Conservation (phyloP, 2,329 filamentous ascomycete genomes). For the Verticillium klebahnii region DNA sequence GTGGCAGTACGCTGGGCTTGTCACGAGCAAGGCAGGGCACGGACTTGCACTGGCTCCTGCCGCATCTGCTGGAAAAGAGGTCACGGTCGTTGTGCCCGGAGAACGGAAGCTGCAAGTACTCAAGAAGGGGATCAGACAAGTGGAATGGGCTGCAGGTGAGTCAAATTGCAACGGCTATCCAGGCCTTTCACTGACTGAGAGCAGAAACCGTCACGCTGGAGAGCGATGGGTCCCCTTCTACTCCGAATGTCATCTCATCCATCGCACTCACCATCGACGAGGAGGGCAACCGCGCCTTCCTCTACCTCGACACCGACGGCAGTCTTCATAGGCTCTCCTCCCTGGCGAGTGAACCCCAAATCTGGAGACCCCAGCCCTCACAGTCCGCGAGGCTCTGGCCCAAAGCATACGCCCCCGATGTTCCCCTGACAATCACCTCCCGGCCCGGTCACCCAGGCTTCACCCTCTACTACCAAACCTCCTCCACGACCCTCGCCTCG, state of each 20-base stretch:
- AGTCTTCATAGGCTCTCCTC: constrained; percentile 22
- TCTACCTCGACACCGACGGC: constrained; percentile 32
- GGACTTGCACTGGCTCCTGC: constrained; percentile 23
- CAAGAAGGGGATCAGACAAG: constrained; percentile 15
- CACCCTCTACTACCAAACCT: background rate
- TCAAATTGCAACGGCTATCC: background rate
- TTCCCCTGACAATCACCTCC: background rate
- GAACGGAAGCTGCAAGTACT: constrained; percentile 24
- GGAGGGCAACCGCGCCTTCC: constrained; percentile 23
- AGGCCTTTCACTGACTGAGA: background rate
- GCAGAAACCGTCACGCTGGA: constrained; percentile 12
- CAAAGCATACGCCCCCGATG: background rate
- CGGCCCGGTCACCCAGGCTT: background rate
- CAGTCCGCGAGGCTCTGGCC: background rate
- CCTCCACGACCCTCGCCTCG: background rate
- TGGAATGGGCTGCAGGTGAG: constrained; percentile 27
- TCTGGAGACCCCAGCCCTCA: background rate
- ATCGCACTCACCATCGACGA: constrained; percentile 26
- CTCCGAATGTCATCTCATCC: background rate
- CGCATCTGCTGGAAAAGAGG: constrained; percentile 23
- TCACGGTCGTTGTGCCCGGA: constrained; percentile 28
- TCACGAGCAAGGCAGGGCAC: constrained; percentile 23
- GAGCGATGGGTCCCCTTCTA: background rate
- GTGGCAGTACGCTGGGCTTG: constrained; percentile 25
- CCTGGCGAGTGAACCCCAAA: background rate